Conservation (phyloP, 192 early-diverging fungal species). For the Podila epicladia region DNA sequence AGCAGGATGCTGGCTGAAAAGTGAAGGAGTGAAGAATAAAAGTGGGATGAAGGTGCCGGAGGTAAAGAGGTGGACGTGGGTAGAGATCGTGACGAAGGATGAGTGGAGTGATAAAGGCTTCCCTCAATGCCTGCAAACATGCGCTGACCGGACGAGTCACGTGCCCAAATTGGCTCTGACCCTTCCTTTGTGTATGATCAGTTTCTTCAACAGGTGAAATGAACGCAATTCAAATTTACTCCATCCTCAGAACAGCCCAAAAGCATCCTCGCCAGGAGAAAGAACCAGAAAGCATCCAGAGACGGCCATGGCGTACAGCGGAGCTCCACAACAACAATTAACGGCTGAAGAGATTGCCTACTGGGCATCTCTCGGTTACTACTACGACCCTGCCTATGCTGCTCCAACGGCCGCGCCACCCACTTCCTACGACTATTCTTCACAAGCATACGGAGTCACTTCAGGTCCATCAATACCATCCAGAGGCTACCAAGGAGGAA, state of each 20-base stretch:
- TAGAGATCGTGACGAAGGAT: no score
- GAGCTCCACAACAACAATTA: conserved; percentile 15
- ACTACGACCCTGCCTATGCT: conserved; percentile 26
- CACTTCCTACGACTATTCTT: conserved; percentile 19
- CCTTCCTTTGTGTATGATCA: no score
- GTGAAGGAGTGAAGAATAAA: no score
- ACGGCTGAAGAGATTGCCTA: conserved; percentile 47
- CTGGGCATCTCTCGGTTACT: conserved; percentile 43
- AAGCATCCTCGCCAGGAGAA: background rate
- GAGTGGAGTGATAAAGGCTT: no score
- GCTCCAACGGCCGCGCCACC: conserved; percentile 1
- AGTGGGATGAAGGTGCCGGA: background rate
- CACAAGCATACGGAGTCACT: background rate
- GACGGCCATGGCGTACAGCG: conserved; percentile 1
- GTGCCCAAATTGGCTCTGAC: no score
- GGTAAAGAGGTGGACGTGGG: no score
- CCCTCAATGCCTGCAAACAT: no score
- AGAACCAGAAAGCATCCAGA: background rate
- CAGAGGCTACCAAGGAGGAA: background rate
- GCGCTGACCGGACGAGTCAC: no score
- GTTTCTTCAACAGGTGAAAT: no score
- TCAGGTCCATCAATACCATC: conserved; percentile 17
- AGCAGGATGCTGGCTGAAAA: no score
- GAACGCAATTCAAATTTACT: no score
- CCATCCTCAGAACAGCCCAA: no score